Conservation (phyloP, 2,329 filamentous ascomycete species). For the Aspergillus tamarii region DNA sequence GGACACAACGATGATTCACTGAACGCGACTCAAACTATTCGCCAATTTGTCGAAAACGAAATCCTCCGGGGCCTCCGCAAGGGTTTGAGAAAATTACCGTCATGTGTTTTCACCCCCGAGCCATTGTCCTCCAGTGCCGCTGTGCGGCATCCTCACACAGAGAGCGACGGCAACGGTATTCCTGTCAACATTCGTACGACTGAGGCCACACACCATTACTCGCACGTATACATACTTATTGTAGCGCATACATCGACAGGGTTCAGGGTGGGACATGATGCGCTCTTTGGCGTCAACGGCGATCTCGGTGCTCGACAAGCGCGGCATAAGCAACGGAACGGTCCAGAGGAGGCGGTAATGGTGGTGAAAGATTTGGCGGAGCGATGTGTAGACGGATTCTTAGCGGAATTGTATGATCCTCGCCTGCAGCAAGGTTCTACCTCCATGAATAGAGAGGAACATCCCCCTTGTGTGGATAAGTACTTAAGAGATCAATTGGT, state of each 20-base stretch:
- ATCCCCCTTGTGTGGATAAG: slow-evolving; percentile 54
- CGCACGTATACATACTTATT: slow-evolving; percentile 58
- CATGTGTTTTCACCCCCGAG: slow-evolving; percentile 15
- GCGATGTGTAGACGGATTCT: slow-evolving; percentile 49
- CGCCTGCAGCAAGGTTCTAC: slow-evolving; percentile 22
- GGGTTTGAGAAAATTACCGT: slow-evolving; percentile 19
- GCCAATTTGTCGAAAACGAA: slow-evolving; percentile 30
- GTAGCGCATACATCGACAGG: slow-evolving; percentile 55
- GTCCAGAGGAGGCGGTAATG: slow-evolving; percentile 14
- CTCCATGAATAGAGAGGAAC: background rate
- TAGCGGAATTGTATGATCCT: slow-evolving; percentile 47
- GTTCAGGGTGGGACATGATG: slow-evolving; percentile 56
- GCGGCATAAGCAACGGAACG: slow-evolving; percentile 1
- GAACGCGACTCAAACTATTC: slow-evolving; percentile 19
- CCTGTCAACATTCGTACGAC: slow-evolving; percentile 37
- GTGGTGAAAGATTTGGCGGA: slow-evolving; percentile 44
- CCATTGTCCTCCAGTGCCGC: background rate
- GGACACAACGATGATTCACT: background rate
- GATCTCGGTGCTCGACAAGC: slow-evolving; percentile 11
- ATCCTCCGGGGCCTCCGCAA: slow-evolving; percentile 21
- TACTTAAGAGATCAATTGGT: slow-evolving; percentile 62
- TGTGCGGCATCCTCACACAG: background rate
- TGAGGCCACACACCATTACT: slow-evolving; percentile 48
- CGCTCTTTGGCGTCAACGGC: slow-evolving; percentile 45
- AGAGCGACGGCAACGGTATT: slow-evolving; percentile 14